Evolutionary conservation across 2,329 filamentous ascomycete species (phyloP).

Genomic region (Colletotrichum trifolii): DNA sequence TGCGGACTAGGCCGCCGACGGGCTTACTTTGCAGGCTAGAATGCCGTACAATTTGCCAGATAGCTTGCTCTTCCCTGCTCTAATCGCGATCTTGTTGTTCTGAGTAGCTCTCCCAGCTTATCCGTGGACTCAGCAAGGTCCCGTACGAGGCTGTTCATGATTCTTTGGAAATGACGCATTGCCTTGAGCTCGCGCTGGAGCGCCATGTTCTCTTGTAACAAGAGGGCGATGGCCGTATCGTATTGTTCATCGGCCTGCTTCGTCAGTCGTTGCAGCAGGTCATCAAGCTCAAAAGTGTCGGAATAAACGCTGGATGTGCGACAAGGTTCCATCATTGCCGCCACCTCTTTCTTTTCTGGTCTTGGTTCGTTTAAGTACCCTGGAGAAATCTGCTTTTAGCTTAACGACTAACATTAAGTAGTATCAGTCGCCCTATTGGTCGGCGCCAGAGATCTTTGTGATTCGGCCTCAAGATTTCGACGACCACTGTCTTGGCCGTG

Average conservation of each 20-base stretch:
- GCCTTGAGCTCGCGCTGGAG: not conserved
- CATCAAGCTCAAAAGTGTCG: not conserved
- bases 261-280: not conserved
- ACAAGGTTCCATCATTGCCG: conserved; percentile 8
- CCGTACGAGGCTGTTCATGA: not conserved
- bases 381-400: not conserved
- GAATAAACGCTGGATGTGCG: conserved; percentile 6
- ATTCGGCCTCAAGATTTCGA: not conserved
- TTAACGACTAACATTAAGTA: not conserved
- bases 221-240: not conserved
- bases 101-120: not conserved
- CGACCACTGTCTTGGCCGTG: not conserved
- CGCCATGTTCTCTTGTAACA: not conserved
- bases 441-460: not conserved
- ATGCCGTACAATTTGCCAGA: conserved; percentile 4
- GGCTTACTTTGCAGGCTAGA: conserved; percentile 3
- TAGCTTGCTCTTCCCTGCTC: not conserved
- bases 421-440: not conserved
- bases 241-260: conserved; percentile 9
- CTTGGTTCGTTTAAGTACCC: not conserved
- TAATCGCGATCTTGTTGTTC: not conserved
- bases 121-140: not conserved
- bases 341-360: not conserved
- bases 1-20: not conserved
- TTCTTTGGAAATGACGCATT: not conserved